Evolutionary conservation across 192 early-diverging fungal species (phyloP).

Genomic region (Mortierella claussenii): DNA sequence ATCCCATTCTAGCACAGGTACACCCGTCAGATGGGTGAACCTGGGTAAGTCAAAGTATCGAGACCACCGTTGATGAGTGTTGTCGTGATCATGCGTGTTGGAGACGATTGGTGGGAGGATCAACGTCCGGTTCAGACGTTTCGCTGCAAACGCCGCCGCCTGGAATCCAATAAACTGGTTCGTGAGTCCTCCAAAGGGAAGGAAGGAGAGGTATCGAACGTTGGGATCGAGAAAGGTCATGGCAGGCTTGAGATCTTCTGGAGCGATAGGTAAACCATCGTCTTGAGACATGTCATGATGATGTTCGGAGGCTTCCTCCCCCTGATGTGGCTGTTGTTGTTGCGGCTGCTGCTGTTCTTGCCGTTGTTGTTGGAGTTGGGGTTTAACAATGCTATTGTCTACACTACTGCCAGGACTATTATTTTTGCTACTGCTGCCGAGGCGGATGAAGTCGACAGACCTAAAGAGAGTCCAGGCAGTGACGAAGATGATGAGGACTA

Average conservation of each 20-base stretch:
- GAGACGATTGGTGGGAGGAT: constrained; percentile 45
- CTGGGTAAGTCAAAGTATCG: constrained; percentile 22
- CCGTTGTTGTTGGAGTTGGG: not conserved
- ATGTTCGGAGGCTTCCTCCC: too few relatives aligned
- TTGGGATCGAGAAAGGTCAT: constrained; percentile 18
- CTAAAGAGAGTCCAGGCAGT: constrained; percentile 25
- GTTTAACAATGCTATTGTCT: not conserved
- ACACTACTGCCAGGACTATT: too few relatives aligned
- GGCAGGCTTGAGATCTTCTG: constrained; percentile 7
- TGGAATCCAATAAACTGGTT: constrained; percentile 47
- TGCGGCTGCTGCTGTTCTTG: not conserved
- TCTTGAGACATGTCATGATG: not conserved
- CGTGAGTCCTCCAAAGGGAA: constrained; percentile 47
- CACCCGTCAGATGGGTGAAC: constrained; percentile 28
- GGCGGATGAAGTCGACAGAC: constrained; percentile 1
- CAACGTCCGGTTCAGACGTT: constrained; percentile 31
- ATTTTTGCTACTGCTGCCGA: not conserved
- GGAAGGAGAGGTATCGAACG: constrained; percentile 22
- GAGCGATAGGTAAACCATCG: not conserved
- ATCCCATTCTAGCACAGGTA: constrained; percentile 37
- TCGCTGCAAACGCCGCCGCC: constrained; percentile 7
- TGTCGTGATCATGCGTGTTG: constrained; percentile 41
- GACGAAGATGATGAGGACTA: constrained; percentile 20
- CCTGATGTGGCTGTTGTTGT: not conserved
- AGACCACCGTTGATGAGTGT: constrained; percentile 44